phyloP scores from a whole-genome alignment of 2,329 filamentous ascomycete genomes.

The Berkeleyomyces basicola region DNA sequence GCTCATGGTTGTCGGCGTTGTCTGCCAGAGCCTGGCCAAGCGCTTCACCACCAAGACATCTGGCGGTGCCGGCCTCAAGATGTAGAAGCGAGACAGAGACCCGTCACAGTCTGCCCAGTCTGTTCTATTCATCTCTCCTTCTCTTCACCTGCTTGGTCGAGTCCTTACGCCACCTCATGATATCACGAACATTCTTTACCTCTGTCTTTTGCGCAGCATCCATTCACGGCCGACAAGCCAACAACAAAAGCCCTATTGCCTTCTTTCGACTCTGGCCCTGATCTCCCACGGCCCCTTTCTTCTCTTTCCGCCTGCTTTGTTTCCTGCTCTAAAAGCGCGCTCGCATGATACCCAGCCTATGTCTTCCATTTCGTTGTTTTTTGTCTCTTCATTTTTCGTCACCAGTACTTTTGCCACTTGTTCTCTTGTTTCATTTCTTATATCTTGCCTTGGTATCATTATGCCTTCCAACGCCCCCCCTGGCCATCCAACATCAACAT shows the following conservation, averaged over 20 bases:
- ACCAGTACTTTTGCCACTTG: background rate
- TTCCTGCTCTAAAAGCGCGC: background rate
- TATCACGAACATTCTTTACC: background rate
- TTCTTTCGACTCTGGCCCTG: background rate
- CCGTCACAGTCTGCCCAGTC: too few relatives aligned
- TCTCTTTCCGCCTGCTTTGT: background rate
- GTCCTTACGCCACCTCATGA: background rate
- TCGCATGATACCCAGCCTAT: background rate
- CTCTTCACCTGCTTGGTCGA: background rate
- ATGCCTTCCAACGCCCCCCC: background rate
- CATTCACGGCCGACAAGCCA: background rate
- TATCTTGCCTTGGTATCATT: background rate
- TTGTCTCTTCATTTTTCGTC: too few relatives aligned
- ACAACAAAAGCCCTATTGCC: background rate
- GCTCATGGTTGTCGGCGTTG: slow-evolving; percentile 27
- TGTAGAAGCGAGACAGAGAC: background rate
- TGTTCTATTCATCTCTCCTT: background rate
- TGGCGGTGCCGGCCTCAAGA: background rate
- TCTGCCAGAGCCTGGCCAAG: slow-evolving; percentile 18
- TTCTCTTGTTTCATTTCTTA: background rate
- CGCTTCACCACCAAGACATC: slow-evolving; percentile 17
- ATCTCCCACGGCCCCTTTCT: background rate
- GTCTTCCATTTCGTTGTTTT: background rate
- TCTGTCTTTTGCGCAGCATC: background rate
- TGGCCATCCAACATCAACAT: background rate